Evolutionary conservation across 2,329 filamentous ascomycete genomes (phyloP), one percentile per base, ranked within the genome.

Genomic region (Stagonosporopsis chrysanthemi): DNA sequence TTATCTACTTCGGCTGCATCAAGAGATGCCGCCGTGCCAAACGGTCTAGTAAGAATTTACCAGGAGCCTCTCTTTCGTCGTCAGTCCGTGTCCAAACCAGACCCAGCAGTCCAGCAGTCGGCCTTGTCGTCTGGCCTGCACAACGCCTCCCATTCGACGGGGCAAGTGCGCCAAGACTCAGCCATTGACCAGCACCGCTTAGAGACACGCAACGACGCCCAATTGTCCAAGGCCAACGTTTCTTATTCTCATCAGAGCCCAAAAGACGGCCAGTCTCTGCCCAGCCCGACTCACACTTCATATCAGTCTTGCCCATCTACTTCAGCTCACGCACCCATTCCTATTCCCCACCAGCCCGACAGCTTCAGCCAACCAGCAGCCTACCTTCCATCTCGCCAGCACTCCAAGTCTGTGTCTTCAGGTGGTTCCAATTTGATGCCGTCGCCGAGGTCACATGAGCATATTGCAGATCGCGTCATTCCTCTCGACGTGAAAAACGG

Each of bases 81-180:
- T 12, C 50, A 57, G 43, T 43, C 52, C 17, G 11, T 22, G 19
- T n/a, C 48, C 12, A 52, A 57, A 43, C 14, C 45, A 39, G 51
- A 59, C 17, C 17, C 52, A 50, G 46, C 56, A 9, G 31, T 55
- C 23, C 61, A 52, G 15, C 56, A 49, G 24, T 54, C 59, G 22
- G 43, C 41, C 4, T 35, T 56, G 49, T 58, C 56, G 8, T 54
- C 62, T 52, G 55, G 35, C 22, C 23, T 52, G 36, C 48, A 56
- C 35, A 50, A 51, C 52, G 35, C 51, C 36, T 42, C 57, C 39
- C 43, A 50, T 44, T 55, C 63, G 38, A 52, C 49, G 9, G 33
- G 22, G 38, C 54, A 58, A 54, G 40, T 41, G 36, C 66, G 66
- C 61, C 66, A 68, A 66, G 66, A 68, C 38, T 68, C 66, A 33